Conservation (phyloP, 208 protist species). For the Acanthamoeba royreba region DNA sequence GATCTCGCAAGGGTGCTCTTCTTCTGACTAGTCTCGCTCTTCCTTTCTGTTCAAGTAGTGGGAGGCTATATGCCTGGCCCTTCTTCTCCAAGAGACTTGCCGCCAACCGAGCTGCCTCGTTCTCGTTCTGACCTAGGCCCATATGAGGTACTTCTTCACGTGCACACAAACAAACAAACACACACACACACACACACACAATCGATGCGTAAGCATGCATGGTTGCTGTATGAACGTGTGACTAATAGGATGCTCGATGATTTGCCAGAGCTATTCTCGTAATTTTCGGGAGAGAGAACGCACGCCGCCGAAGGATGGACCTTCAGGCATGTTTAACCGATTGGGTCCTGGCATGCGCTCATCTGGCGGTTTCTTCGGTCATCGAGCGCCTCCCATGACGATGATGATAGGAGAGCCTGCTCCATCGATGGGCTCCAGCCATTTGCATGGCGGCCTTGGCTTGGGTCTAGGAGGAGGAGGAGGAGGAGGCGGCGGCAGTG, state of each 20-base stretch:
- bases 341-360: not conserved
- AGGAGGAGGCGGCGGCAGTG: not conserved
- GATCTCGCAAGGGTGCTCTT: not conserved
- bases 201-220: no score
- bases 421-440: not conserved
- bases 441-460: constrained; percentile 20
- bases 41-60: not conserved
- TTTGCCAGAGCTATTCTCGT: not conserved
- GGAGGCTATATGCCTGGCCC: not conserved
- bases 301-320: not conserved
- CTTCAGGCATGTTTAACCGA: not conserved
- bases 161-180: no score
- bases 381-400: not conserved
- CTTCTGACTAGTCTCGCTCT: not conserved
- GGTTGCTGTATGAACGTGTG: no score
- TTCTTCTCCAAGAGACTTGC: not conserved
- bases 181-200: no score
- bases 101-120: not conserved
- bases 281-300: not conserved
- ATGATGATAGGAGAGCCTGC: not conserved
- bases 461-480: not conserved
- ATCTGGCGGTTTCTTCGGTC: not conserved
- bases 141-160: not conserved
- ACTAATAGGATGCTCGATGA: no score
- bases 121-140: not conserved